phyloP scores from a whole-genome alignment of 1,284 basidiomycete genomes.

The Trichosporon inkin region DNA sequence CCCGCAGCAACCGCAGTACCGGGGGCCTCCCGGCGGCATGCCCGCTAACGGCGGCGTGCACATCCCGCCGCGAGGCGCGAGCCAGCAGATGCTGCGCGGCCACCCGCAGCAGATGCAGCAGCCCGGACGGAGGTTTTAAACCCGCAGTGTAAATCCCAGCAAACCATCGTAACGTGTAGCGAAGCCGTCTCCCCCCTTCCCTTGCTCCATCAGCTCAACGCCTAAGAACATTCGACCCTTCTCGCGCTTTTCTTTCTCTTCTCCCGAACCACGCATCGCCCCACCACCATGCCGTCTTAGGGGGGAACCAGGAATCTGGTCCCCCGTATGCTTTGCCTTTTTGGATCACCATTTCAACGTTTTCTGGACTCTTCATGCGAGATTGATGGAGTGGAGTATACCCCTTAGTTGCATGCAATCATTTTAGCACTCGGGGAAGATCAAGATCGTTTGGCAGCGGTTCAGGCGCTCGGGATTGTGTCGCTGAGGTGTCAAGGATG shows the following conservation, averaged over 20 bases:
- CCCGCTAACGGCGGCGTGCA: slow-evolving; percentile 11
- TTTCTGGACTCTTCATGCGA: slow-evolving; percentile 3
- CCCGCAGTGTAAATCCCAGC: slow-evolving; percentile 2
- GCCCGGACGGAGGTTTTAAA: background rate
- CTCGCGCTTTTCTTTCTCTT: background rate
- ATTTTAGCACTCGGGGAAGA: background rate
- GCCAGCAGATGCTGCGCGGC: slow-evolving; percentile 8
- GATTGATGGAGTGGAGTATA: slow-evolving; percentile 5
- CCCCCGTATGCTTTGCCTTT: slow-evolving; percentile 1
- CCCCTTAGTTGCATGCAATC: slow-evolving; percentile 5
- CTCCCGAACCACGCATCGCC: no score
- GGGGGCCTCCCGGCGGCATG: slow-evolving; percentile 11
- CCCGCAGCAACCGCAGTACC: slow-evolving; percentile 1
- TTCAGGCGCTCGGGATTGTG: no score
- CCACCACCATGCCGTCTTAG: background rate
- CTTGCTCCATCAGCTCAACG: background rate
- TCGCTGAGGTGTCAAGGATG: no score
- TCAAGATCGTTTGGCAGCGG: no score
- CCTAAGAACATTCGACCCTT: background rate
- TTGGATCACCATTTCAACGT: background rate
- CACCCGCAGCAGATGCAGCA: slow-evolving; percentile 9
- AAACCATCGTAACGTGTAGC: background rate
- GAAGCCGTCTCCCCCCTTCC: background rate
- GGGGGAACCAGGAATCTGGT: background rate
- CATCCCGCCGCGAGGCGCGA: slow-evolving; percentile 6